Conservation (phyloP, 352 stramenopile species). For the Globisporangium takayamanum region DNA sequence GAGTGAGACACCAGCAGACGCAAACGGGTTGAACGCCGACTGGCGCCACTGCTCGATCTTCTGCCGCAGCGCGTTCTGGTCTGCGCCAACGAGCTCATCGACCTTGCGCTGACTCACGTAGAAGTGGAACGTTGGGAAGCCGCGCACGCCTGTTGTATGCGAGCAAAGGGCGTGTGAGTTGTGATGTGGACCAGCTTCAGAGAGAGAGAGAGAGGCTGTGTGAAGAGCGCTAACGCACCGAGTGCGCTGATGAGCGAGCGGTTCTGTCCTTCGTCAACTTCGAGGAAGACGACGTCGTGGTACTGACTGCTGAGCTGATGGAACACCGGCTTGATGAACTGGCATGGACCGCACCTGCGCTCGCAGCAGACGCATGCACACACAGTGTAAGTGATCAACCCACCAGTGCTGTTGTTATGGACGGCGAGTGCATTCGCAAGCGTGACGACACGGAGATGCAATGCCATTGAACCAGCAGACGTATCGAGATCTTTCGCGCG, state of each 20-base stretch:
- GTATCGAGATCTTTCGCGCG: not conserved
- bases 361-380: not conserved
- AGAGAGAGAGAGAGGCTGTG: not conserved
- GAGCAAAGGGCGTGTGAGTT: not conserved
- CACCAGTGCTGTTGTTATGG: not conserved
- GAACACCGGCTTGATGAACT: conserved; percentile 85
- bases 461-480: too few species aligned
- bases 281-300: conserved; percentile 84
- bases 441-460: not conserved
- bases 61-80: conserved; percentile 69
- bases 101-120: conserved; percentile 87
- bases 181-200: not conserved
- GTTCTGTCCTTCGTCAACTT: conserved; percentile 82
- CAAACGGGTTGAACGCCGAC: conserved; percentile 83
- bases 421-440: not conserved
- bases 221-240: conserved; percentile 18
- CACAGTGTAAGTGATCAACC: not conserved
- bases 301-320: conserved; percentile 77
- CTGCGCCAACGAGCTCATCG: conserved; percentile 82
- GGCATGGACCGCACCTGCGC: conserved; percentile 64
- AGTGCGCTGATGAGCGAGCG: conserved; percentile 70
- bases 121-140: conserved; percentile 90
- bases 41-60: conserved; percentile 88
- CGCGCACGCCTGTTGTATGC: conserved; percentile 40
- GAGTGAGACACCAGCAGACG: conserved; percentile 61